phyloP scores from a whole-genome alignment of 2,329 filamentous ascomycete genomes.

The Neopestalotiopsis sp. region DNA sequence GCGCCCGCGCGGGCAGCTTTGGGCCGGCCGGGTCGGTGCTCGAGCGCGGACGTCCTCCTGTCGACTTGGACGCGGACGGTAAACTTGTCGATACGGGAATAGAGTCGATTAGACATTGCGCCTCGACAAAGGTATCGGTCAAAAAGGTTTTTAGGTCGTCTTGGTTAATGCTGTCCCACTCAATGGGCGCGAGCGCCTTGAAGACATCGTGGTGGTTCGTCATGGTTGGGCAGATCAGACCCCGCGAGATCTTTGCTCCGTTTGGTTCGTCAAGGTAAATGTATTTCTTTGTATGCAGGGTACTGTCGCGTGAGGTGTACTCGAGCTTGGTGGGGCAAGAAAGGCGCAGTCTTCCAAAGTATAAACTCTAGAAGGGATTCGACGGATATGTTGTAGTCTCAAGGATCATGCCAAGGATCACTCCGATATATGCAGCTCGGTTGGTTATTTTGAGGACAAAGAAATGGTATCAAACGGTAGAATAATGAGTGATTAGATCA shows the following conservation, averaged over 20 bases:
- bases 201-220: slow-evolving; percentile 51
- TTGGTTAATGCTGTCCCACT: slow-evolving; percentile 47
- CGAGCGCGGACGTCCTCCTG: slow-evolving; percentile 53
- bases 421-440: background rate
- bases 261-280: background rate
- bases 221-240: background rate
- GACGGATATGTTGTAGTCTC: background rate
- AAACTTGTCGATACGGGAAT: slow-evolving; percentile 62
- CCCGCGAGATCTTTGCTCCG: background rate
- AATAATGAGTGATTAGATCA: background rate
- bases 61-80: slow-evolving; percentile 44
- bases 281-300: background rate
- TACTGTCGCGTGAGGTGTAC: background rate
- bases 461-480: background rate
- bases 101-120: slow-evolving; percentile 76
- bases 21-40: slow-evolving; percentile 59
- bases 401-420: background rate
- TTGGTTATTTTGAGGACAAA: background rate
- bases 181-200: slow-evolving; percentile 55
- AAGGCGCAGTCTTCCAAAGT: background rate
- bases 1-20: slow-evolving; percentile 46
- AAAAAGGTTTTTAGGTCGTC: slow-evolving; percentile 60
- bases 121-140: slow-evolving; percentile 65
- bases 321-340: background rate
- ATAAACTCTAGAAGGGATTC: background rate